A percentile compares a stretch with the other conserved stretches of the same genome.
These are phyloP conservation scores for Paraurostyla sp. DNA, from an alignment of 73 alveolate species.

Conservation along the genomic window DNA sequence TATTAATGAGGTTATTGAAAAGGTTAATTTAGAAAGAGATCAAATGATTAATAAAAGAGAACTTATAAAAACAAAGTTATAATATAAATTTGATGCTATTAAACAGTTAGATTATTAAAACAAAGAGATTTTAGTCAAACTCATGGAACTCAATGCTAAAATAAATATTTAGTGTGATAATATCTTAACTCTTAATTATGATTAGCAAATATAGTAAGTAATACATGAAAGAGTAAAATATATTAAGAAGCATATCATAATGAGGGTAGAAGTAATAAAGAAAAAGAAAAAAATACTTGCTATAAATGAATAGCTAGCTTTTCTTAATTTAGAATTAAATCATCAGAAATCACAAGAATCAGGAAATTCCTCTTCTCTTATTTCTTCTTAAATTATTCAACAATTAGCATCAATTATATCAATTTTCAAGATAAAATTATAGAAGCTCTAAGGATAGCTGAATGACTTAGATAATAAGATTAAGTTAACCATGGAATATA, in stretches of 20 bases:
- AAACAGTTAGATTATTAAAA: conserved; percentile 6
- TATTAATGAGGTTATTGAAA: background rate
- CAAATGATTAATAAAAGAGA: background rate
- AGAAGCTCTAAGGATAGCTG: background rate
- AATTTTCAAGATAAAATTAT: background rate
- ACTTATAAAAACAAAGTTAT: conserved; percentile 6
- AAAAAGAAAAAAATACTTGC: background rate
- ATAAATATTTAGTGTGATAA: conserved; percentile 5
- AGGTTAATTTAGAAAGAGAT: background rate
- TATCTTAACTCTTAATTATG: background rate
- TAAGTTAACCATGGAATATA: background rate
- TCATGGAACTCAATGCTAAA: conserved; percentile 7
- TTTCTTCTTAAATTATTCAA: background rate
- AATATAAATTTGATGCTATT: background rate
- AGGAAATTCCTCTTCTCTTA: background rate
- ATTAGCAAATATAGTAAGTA: background rate
- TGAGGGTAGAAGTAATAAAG: background rate
- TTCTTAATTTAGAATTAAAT: background rate
- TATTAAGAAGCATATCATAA: conserved; percentile 3
- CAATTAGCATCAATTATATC: background rate
- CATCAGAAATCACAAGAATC: background rate
- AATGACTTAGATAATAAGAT: conserved; percentile 28
- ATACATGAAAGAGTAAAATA: conserved; percentile 21
- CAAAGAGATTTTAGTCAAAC: conserved; percentile 15
- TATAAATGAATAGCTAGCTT: background rate